Conservation (phyloP, 805 yeast genomes). For the Lipomyces yamanashiensis region DNA sequence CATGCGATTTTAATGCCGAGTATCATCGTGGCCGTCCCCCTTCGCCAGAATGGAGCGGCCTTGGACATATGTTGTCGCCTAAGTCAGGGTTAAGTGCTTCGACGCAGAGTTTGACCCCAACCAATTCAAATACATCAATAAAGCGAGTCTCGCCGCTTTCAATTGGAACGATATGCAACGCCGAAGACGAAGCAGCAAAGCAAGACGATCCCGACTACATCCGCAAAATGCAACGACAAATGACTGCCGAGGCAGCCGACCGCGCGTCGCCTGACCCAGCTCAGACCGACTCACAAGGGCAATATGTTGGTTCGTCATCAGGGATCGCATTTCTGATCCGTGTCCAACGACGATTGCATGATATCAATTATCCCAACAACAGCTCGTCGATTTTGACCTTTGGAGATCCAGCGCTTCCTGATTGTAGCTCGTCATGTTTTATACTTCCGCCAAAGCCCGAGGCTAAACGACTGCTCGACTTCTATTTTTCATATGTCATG, state of each 20-base stretch:
- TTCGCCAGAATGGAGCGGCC: conserved; percentile 23
- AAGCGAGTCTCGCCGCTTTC: conserved; percentile 1
- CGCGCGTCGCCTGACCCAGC: conserved; percentile 19
- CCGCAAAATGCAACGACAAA: conserved; percentile 7
- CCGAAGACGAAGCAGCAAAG: conserved; percentile 5
- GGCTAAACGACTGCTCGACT: conserved; percentile 19
- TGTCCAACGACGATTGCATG: conserved; percentile 22
- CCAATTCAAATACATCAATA: not conserved
- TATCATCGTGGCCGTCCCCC: conserved; percentile 32
- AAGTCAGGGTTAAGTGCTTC: not conserved
- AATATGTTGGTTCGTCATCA: conserved; percentile 27
- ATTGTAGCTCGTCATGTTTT: conserved; percentile 11
- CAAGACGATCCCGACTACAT: conserved; percentile 22
- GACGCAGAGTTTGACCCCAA: not conserved
- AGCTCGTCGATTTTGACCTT: conserved; percentile 27
- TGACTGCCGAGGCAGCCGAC: conserved; percentile 7
- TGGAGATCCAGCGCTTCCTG: conserved; percentile 27
- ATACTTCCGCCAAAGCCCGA: conserved; percentile 25
- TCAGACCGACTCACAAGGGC: conserved; percentile 23
- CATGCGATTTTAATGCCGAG: conserved; percentile 27
- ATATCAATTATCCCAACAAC: conserved; percentile 6
- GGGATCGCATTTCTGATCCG: conserved; percentile 26
- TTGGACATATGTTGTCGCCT: not conserved
- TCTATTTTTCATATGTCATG: conserved; percentile 32
- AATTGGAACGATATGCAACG: conserved; percentile 4